These are phyloP conservation scores for Naganishia kalamii DNA, from an alignment of 768 basidiomycete species.

Conservation along the genomic window DNA sequence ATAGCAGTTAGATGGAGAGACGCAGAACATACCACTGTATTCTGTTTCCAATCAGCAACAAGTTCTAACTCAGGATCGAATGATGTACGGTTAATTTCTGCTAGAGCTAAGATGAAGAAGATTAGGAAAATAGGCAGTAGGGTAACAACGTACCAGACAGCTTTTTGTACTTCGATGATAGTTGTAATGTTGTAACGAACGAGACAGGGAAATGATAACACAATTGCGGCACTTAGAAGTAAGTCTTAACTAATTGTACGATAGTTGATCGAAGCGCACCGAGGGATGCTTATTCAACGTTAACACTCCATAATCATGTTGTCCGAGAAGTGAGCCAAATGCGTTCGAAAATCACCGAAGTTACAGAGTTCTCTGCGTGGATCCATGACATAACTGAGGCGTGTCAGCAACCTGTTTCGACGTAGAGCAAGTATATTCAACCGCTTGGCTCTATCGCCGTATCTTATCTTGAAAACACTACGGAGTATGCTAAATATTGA, in stretches of 20 bases:
- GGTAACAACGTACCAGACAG: conserved; percentile 27
- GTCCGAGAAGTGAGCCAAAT: too few relatives aligned
- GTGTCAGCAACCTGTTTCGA: too few relatives aligned
- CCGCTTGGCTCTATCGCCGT: too few relatives aligned
- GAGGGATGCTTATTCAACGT: conserved; percentile 30
- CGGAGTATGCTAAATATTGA: too few relatives aligned
- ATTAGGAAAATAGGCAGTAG: conserved; percentile 29
- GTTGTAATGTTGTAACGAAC: conserved; percentile 27
- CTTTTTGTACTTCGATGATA: conserved; percentile 28
- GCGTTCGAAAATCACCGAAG: too few relatives aligned
- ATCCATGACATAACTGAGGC: too few relatives aligned
- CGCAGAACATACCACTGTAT: conserved; percentile 31
- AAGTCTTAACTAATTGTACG: conserved; percentile 29
- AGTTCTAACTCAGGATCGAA: conserved; percentile 28
- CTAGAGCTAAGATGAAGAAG: conserved; percentile 30
- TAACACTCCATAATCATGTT: conserved; percentile 29
- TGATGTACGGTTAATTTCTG: conserved; percentile 30
- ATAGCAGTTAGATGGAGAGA: conserved; percentile 32
- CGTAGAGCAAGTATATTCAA: too few relatives aligned
- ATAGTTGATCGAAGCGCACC: conserved; percentile 26
- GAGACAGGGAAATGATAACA: conserved; percentile 25
- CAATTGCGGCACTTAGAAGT: conserved; percentile 25
- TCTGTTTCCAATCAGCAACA: conserved; percentile 30
- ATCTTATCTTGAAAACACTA: too few relatives aligned
- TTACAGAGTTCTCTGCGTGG: too few relatives aligned